These are phyloP conservation scores for Wickerhamiella sergipiensis DNA, from an alignment of 805 yeast genomes.

Conservation along the genomic window DNA sequence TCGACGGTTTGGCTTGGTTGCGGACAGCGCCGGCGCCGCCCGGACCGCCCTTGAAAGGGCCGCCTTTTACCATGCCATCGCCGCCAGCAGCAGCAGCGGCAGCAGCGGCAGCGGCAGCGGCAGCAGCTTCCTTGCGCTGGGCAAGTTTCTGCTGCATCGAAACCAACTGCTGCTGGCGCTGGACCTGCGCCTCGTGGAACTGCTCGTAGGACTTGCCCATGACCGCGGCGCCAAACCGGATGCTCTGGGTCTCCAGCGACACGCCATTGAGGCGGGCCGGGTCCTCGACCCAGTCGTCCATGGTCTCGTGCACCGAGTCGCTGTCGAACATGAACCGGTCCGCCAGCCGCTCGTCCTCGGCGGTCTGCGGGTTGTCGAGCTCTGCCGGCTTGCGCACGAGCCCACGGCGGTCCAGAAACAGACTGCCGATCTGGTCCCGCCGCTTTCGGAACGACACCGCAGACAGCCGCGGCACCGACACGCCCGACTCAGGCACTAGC, in stretches of 20 bases:
- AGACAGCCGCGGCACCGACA: constrained; percentile 18
- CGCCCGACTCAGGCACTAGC: constrained; percentile 6
- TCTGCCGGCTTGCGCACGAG: constrained; percentile 25
- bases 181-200: constrained; percentile 58
- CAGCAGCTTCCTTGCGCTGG: constrained; percentile 19
- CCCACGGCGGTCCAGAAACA: constrained; percentile 64
- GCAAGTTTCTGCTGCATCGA: constrained; percentile 20
- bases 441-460: constrained; percentile 47
- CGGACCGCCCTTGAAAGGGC: neutral
- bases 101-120: constrained; percentile 28
- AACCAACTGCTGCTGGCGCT: constrained; percentile 43
- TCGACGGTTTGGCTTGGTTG: neutral
- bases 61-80: neutral
- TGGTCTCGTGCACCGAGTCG: constrained; percentile 30
- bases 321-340: constrained; percentile 59
- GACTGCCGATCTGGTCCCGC: constrained; percentile 53
- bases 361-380: constrained; percentile 14
- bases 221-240: constrained; percentile 84
- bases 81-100: constrained; percentile 17
- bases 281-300: constrained; percentile 51
- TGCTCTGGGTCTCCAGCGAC: constrained; percentile 73
- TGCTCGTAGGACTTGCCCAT: constrained; percentile 75
- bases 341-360: constrained; percentile 29
- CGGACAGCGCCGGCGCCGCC: neutral
- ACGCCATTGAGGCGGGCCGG: constrained; percentile 76